Conservation (phyloP, 257 asterid genomes). For the Striga asiatica region DNA sequence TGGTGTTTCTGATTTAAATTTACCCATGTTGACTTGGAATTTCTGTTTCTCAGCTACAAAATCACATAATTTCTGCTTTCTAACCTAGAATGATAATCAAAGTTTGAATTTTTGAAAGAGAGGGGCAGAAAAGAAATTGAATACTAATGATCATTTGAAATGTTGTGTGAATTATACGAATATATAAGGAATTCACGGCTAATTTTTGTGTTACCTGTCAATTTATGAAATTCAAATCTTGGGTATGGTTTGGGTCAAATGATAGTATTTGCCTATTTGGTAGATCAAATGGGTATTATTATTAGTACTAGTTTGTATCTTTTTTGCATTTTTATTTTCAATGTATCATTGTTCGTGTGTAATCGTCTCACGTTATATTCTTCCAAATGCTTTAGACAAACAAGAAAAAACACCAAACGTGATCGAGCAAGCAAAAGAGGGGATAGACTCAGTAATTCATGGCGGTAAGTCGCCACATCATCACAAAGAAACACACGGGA, state of each 20-base stretch:
- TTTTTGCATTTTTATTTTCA: too few species aligned
- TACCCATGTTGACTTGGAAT: background rate
- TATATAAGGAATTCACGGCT: too few species aligned
- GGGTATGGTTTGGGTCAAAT: background rate
- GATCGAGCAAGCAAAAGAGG: slow-evolving; percentile 30
- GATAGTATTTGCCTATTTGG: background rate
- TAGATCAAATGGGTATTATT: background rate
- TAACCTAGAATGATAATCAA: background rate
- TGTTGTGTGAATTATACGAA: too few species aligned
- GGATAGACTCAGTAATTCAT: slow-evolving; percentile 15
- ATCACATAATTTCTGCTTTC: background rate
- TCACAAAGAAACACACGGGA: slow-evolving; percentile 77
- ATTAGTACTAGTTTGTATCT: too few species aligned
- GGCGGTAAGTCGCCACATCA: slow-evolving; percentile 30
- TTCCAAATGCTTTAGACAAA: slow-evolving; percentile 18
- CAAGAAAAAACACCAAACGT: slow-evolving; percentile 25
- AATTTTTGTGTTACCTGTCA: background rate
- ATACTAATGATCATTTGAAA: too few species aligned
- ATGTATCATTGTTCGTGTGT: too few species aligned
- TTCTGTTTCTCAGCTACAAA: background rate
- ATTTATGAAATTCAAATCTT: background rate
- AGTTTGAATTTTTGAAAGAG: slow-evolving; percentile 7
- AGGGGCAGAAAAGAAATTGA: too few species aligned
- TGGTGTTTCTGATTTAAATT: background rate
- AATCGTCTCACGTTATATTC: slow-evolving; percentile 1